Base-by-base conservation (phyloP, 805 yeast species). In the Lipomyces anomalus region DNA sequence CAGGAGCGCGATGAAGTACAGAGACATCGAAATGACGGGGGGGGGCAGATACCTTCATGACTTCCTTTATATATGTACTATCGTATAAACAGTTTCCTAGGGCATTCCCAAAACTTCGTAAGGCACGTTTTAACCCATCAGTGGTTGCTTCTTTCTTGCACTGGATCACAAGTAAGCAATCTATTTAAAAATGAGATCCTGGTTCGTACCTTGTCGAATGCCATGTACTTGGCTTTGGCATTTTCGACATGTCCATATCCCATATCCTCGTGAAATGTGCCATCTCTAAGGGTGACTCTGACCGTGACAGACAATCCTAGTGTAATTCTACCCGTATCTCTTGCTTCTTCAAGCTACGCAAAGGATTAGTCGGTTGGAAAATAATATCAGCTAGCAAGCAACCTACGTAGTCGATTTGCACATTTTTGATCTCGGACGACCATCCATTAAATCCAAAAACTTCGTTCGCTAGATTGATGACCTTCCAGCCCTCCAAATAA, bases 71-170 rank as follows among this genome's bases (percentile, higher is more conserved):
- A 44, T 58, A 67, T 9, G 41, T 42, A 21, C 47, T 45, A 44
- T 66, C 66, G 47, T 67, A 66, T 2, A 69, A 52, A 41, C 72
- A 68, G 51, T 64, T 65, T 0, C 90, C 90, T 47, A 83, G 64
- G 0, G 84, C 80, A 54, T 81, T 77, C 32, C 95, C 95, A 59
- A 87, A 85, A 52, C 82, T 80, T 50, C 94, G 69, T 43, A 89
- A 68, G 11, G 90, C 81, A 40, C 92, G 70, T 64, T 87, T 88
- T 46, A 83, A 65, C 0, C 84, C 96, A 62, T 84, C 89, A 0
- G 89, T 83, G n/a, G 82, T 75, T 0, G 95, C 92, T 57, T 84
- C 92, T 57, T 86, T 84, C 61, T 79, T 80, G 46, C 94, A 83
- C 48, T 52, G 26, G 6, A 9, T 2, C n/a, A 32, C 23, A 11